Evolutionary conservation across 202 grass and related monocot genomes (phyloP), one percentile per base, ranked within the genome.

Genomic region (Panicum virgatum): DNA sequence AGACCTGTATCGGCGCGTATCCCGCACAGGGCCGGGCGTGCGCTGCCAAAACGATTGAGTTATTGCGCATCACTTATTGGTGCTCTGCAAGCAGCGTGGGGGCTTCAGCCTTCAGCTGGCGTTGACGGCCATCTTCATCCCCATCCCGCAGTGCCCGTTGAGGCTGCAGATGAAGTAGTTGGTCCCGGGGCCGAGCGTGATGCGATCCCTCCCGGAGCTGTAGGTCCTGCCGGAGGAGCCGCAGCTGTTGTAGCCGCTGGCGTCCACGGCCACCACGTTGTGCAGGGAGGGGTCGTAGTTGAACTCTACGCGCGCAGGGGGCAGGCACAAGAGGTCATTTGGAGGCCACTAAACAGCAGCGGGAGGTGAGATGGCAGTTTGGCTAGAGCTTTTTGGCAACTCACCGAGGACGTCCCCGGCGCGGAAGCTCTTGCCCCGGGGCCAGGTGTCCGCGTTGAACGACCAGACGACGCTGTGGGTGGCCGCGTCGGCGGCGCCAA

Each of bases 91-190:
- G 26, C 45, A 19, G 44, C 43, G 9, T 27, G 42, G 9, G 43
- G 20, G 19, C 32, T 34, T 34, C 29, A 30, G 48, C 14, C 9
- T 65, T 93, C 84, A 93, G 29, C 38, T 85, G 26, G 91, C 91
- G 12, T 77, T 80, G 75, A 94, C 82, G 38, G 77, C 76, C 39
- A 97, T 89, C 91, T 94, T 97, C 94, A 97, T 94, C 54, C 91
- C 94, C 6, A 75, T 60, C 6, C 66, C 71, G 16, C 94, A 97
- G 87, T 97, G 91, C 40, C 91, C 80, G 32, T 78, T 59, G 54
- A 90, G 30, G 84, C 69, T 72, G 85, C 91, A 97, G 85, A 97
- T 86, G 91, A 94, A 97, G 81, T 97, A 94, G 89, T 38, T 91
- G 4, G 76, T 81, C 63, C 94, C 91, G 39, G 64, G 22, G 23